Evolutionary conservation across 163 green algal genomes (phyloP), one percentile per base, ranked within the genome.

Genomic region (Volvox carteri): DNA sequence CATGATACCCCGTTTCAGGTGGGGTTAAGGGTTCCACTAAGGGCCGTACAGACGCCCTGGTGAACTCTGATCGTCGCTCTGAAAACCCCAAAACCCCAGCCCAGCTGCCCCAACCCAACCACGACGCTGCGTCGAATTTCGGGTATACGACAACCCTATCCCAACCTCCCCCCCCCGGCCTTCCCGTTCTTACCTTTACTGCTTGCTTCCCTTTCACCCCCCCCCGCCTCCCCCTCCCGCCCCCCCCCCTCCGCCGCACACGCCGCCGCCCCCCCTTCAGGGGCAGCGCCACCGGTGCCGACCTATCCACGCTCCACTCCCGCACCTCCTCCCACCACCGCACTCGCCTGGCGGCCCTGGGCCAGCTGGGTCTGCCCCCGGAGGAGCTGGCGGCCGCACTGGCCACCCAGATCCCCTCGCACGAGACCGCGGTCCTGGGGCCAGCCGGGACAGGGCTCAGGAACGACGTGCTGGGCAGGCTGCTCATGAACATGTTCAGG

Each of bases 401-500:
- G 33, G 35, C 67, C 60, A 37, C 60, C 60, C 2, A 11, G 11
- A 28, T 37, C 25, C 60, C 19, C 60, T 72, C 60, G 18, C 60
- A 21, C 28, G 33, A 50, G 25, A 19, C 30, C 30, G 8, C n/a
- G 35, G 68, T 9, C 68, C 11, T 11, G 18, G 72, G 41, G 5
- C 4, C 11, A 25, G 50, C 8, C 48, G 48, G 33, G 50, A 30
- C 48, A 3, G 75, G 12, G n/a, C 54, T 87, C 4, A 67, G 44
- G 44, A 87, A 87, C 62, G 39, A 39, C 33, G 62, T 67, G 44
- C 65, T 87, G 65, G 81, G 81, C 1, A 46, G 21, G 46, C 81
- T 87, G 46, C 21, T 87, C 1, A 48, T 54, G 33, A 79, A n/a
- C 65, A 87, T 87, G 81, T 87, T 87, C 46, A 39, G 81, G 81